Evolutionary conservation across 352 stramenopile genomes (phyloP).

Genomic region (Pelagophyceae sp.): DNA sequence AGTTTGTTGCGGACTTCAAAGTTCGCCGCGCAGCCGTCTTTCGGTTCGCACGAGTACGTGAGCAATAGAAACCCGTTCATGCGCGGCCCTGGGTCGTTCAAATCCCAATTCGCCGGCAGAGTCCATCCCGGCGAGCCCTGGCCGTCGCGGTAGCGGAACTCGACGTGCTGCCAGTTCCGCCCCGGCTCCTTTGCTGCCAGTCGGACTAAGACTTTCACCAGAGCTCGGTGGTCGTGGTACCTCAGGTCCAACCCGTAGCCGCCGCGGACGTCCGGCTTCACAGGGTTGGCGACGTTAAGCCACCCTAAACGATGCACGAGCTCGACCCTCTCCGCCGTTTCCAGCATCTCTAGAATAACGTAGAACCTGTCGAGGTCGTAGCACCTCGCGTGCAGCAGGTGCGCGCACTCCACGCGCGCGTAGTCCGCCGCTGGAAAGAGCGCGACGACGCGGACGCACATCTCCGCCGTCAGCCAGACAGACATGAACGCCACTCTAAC

Average conservation of each 20-base stretch:
- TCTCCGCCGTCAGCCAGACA: constrained; percentile 45
- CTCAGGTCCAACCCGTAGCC: constrained; percentile 62
- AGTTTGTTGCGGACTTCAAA: no score
- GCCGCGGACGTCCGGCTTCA: constrained; percentile 57
- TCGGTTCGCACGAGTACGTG: no score
- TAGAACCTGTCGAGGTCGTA: constrained; percentile 64
- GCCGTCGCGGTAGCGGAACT: no score
- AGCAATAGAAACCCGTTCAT: no score
- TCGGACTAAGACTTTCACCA: constrained; percentile 62
- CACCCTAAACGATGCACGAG: constrained; percentile 59
- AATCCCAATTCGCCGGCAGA: no score
- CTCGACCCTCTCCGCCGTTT: constrained; percentile 48
- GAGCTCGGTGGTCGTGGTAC: constrained; percentile 57
- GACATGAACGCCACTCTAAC: constrained; percentile 48
- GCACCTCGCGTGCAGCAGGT: constrained; percentile 52
- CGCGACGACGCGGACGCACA: constrained; percentile 42
- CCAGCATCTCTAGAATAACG: constrained; percentile 28
- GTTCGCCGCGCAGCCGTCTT: no score
- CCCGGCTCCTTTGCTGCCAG: no score
- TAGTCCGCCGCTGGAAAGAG: constrained; percentile 46
- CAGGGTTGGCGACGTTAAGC: constrained; percentile 68
- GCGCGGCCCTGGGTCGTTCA: no score
- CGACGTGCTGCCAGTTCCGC: no score
- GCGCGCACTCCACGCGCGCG: constrained; percentile 48
- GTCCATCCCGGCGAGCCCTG: no score